Evolutionary conservation across 495 filamentous ascomycete genomes (phyloP).

Genomic region (Choiromyces venosus): DNA sequence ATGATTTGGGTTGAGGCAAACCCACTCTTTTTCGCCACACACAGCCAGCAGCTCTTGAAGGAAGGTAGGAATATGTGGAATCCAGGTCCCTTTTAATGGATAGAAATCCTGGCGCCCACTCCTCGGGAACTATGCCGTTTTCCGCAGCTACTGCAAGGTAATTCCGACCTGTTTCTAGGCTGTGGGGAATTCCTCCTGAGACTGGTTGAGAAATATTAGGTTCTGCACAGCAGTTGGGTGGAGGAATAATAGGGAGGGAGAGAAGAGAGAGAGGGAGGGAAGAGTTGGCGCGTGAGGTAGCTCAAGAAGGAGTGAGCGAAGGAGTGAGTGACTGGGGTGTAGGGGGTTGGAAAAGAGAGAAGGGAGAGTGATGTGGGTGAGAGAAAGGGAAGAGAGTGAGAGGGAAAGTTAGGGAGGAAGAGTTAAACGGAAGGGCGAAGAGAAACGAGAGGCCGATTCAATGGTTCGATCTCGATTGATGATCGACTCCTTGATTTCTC

Average conservation of each 20-base stretch:
- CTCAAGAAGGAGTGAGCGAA: neutral
- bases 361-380: slow-evolving; percentile 2
- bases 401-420: slow-evolving; percentile 10
- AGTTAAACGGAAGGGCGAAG: slow-evolving; percentile 29
- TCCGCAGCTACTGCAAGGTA: slow-evolving; percentile 14
- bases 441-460: slow-evolving; percentile 31
- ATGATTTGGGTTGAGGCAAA: slow-evolving; percentile 16
- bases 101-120: slow-evolving; percentile 28
- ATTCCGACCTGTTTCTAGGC: neutral
- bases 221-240: neutral
- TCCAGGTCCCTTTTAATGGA: slow-evolving; percentile 33
- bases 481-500: slow-evolving; percentile 31
- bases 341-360: neutral
- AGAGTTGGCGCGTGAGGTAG: neutral
- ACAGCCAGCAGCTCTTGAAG: slow-evolving; percentile 16
- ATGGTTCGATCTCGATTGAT: slow-evolving; percentile 38
- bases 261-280: neutral
- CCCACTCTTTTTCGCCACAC: slow-evolving; percentile 21
- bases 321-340: neutral
- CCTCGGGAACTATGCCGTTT: slow-evolving; percentile 33
- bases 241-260: neutral
- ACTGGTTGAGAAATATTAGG: neutral
- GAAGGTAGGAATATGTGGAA: slow-evolving; percentile 27
- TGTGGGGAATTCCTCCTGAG: neutral
- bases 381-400: neutral